phyloP scores from a whole-genome alignment of 208 protist genomes.

The Kentomonas sorsogonicus region DNA sequence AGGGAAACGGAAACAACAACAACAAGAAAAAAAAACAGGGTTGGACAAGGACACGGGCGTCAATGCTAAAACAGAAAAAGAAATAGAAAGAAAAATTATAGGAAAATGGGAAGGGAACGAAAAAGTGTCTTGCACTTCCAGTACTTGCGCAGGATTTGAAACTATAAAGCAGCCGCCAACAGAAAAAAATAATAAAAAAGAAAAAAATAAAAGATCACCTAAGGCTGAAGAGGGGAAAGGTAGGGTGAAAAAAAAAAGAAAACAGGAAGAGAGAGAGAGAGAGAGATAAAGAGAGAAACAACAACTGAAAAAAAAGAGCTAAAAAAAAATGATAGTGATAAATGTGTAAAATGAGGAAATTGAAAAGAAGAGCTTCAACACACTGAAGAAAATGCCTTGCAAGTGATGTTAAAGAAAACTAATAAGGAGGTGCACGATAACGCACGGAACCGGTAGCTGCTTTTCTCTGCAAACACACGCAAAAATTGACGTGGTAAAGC shows the following conservation, averaged over 20 bases:
- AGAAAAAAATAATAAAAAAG: conserved; percentile 5
- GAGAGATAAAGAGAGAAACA: conserved; percentile 1
- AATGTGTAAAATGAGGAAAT: background rate
- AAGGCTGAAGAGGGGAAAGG: conserved; percentile 1
- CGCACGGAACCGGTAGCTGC: background rate
- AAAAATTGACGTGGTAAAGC: conserved; percentile 33
- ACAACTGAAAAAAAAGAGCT: conserved; percentile 11
- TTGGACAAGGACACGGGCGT: too few species aligned
- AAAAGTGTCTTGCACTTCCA: background rate
- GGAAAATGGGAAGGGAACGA: too few species aligned
- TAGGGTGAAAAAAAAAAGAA: conserved; percentile 9
- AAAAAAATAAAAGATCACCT: conserved; percentile 7
- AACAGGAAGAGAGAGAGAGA: conserved; percentile 9
- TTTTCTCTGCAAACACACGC: background rate
- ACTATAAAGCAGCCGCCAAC: too few species aligned
- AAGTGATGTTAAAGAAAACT: background rate
- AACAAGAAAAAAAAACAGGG: too few species aligned
- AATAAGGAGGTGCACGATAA: background rate
- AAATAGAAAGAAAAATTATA: too few species aligned
- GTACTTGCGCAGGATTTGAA: too few species aligned
- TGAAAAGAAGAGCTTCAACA: background rate
- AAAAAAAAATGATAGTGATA: background rate
- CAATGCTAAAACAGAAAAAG: conserved; percentile 4
- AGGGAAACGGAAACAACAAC: too few species aligned
- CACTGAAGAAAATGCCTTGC: background rate